A percentile compares a stretch with the other conserved stretches of the same genome.
Conservation (phyloP, 2,329 filamentous ascomycete species). For the Xylaria sp. region DNA sequence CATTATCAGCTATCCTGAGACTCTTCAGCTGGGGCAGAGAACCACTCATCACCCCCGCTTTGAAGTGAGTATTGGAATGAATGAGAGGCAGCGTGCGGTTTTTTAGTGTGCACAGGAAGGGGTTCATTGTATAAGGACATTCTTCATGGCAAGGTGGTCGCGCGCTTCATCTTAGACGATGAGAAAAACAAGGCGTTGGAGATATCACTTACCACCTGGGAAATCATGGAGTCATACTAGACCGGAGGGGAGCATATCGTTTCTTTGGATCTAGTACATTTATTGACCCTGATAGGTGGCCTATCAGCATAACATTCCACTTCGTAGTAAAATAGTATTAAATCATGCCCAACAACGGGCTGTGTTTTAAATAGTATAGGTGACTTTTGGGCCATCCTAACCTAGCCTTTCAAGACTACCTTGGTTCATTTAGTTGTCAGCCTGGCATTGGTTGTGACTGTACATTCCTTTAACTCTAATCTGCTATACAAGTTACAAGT, state of each 20-base stretch:
- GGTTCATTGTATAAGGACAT: constrained; percentile 7
- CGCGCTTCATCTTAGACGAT: constrained; percentile 6
- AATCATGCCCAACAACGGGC: constrained; percentile 3
- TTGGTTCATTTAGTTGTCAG: not conserved
- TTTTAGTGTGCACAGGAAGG: constrained; percentile 3
- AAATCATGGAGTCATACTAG: constrained; percentile 15
- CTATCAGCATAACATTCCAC: constrained; percentile 18
- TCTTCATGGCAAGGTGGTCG: constrained; percentile 5
- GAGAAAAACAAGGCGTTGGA: constrained; percentile 4
- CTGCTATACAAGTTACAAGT: not conserved
- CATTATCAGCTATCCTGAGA: constrained; percentile 34
- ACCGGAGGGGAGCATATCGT: constrained; percentile 7
- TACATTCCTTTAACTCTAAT: not conserved
- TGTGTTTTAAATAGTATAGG: not conserved
- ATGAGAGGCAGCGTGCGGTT: not conserved
- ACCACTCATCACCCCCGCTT: not conserved
- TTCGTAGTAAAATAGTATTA: constrained; percentile 2
- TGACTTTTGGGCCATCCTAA: constrained; percentile 6
- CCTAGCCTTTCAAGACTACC: not conserved
- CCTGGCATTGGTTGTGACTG: constrained; percentile 7
- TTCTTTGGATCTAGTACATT: constrained; percentile 15
- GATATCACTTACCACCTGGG: constrained; percentile 21
- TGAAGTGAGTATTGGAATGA: constrained; percentile 6
- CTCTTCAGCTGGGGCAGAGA: constrained; percentile 21
- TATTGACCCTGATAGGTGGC: constrained; percentile 19